Base-by-base conservation (phyloP, 352 stramenopile species). In the Pythium chondricola region DNA sequence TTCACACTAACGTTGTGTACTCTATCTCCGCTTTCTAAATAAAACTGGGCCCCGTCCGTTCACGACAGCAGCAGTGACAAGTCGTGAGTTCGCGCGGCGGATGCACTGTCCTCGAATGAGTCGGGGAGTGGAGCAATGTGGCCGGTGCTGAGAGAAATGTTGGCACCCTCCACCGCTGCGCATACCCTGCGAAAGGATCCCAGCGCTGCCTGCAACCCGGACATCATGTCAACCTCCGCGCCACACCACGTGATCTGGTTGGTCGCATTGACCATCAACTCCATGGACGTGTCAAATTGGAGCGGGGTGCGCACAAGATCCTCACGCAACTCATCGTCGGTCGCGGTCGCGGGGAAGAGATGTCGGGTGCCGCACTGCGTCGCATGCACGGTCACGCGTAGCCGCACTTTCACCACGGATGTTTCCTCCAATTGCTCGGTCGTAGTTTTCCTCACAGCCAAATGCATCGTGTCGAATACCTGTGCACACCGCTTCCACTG, bases 401-500 rank as follows among this genome's bases (percentile, higher is more conserved):
- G 7, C 29, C 13, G 7, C 29, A 33, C 29, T 33, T 33, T 13
- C 29, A 33, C 29, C 7, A 33, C 13, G 29, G 29, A 13, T 13
- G 29, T 13, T 8, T 33, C 29, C 8, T 33, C 29, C 8, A 33
- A 33, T 8, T 8, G 7, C 29, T 13, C 13, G 29, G 13, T 13
- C 13, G 8, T 8, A 8, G 13, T 33, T 33, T 33, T 8, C 13
- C 29, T 33, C 13, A 33, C 8, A 33, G 8, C 7, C 7, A 33
- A 33, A 33, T 33, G 29, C 7, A 13, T 33, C 7, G 7, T 13
- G 13, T 13, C 39, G 45, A 64, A 78, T 35, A 72, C 67, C 13
- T 49, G 29, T 16, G 44, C 63, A 48, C 78, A 77, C 9, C 62
- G 56, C 17, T 66, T 66, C 70, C 64, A 81, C 37, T 83, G 74